phyloP scores from a whole-genome alignment of 1,139 yeast genomes.

The Blastobotrys niveus region DNA sequence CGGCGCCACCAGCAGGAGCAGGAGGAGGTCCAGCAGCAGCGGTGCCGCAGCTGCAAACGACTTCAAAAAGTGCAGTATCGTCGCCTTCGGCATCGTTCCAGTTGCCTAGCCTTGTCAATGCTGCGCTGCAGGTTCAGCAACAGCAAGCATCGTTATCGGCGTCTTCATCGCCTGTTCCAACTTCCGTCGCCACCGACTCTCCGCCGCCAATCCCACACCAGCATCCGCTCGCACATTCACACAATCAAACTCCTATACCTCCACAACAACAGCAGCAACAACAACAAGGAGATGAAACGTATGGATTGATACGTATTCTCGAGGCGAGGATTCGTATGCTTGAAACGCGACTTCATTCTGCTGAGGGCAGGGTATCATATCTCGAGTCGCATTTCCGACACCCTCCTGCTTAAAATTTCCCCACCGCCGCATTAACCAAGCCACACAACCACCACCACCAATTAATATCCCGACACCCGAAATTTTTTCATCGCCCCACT shows the following conservation, averaged over 20 bases:
- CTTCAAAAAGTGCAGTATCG: no score
- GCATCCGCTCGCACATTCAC: not conserved
- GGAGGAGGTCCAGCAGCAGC: not conserved
- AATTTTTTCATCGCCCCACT: not conserved
- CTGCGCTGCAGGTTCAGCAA: no score
- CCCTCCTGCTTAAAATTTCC: not conserved
- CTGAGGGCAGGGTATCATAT: constrained; percentile 23
- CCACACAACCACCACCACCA: not conserved
- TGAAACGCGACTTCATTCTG: constrained; percentile 31
- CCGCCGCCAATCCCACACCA: constrained; percentile 1
- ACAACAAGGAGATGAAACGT: constrained; percentile 16
- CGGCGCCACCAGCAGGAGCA: not conserved
- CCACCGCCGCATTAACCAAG: not conserved
- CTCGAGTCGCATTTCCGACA: constrained; percentile 3
- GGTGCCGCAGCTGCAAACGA: not conserved
- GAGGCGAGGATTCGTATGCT: constrained; percentile 30
- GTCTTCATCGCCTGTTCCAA: not conserved
- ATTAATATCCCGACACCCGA: no score
- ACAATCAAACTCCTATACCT: not conserved
- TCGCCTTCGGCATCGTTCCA: no score
- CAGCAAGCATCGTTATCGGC: no score
- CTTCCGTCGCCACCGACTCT: not conserved
- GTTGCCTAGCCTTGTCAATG: no score
- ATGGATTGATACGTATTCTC: constrained; percentile 25
- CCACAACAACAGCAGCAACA: not conserved